These are phyloP conservation scores for Microstegium vimineum DNA, from an alignment of 176 grass and related monocot genomes.

Conservation along the genomic window DNA sequence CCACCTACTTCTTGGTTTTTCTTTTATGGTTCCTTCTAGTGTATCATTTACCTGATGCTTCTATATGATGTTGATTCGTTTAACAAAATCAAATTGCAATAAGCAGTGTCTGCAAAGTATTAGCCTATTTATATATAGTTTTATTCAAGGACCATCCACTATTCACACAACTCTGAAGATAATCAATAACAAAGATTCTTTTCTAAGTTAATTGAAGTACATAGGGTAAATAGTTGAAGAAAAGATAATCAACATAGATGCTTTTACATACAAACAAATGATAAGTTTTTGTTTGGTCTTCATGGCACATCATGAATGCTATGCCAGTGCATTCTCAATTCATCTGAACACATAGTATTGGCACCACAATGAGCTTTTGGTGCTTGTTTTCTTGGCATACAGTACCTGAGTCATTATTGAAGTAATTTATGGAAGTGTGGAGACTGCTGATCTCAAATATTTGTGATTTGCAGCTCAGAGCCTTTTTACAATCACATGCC, in stretches of 20 bases:
- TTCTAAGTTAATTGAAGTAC: background rate
- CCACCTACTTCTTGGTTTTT: background rate
- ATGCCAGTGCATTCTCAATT: background rate
- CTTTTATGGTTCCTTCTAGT: background rate
- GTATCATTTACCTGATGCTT: slow-evolving; percentile 1
- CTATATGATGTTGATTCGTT: background rate
- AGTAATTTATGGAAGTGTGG: background rate
- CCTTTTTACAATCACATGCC: slow-evolving; percentile 66
- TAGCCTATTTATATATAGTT: background rate
- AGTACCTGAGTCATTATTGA: background rate
- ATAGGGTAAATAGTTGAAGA: background rate
- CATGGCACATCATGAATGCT: background rate
- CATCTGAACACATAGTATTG: background rate
- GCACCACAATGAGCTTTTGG: background rate
- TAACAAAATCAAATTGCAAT: background rate
- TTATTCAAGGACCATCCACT: background rate
- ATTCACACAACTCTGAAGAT: slow-evolving; percentile 2
- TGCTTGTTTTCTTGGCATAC: background rate
- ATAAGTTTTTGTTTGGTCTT: background rate
- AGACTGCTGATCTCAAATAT: slow-evolving; percentile 27
- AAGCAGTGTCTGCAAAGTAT: slow-evolving; percentile 10
- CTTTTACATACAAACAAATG: background rate
- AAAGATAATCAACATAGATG: background rate
- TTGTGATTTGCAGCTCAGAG: slow-evolving; percentile 65
- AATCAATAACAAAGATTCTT: background rate